A percentile compares a stretch with the other conserved stretches of the same genome.
Evolutionary conservation across 352 stramenopile genomes (phyloP).

Genomic region (Thalassiosira exigua): DNA sequence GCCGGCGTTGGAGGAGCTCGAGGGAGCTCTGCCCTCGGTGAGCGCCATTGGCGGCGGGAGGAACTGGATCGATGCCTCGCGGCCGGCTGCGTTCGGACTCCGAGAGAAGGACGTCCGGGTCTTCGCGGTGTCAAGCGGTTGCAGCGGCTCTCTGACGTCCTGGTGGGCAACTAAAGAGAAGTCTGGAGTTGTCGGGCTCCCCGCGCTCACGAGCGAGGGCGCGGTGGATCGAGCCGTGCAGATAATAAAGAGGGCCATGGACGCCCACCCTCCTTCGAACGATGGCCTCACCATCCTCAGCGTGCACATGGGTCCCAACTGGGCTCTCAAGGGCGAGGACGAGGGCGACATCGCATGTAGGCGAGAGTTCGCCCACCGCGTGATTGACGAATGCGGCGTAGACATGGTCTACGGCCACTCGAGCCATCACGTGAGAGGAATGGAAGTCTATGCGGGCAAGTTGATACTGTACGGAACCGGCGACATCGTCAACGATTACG

Average conservation of each 20-base stretch:
- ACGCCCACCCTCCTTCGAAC: not conserved
- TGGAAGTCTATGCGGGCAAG: slow-evolving; percentile 72
- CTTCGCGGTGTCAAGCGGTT: slow-evolving; percentile 53
- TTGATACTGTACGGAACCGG: slow-evolving; percentile 75
- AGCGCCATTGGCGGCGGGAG: slow-evolving; percentile 52
- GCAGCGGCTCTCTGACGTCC: slow-evolving; percentile 55
- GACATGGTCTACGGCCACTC: slow-evolving; percentile 78
- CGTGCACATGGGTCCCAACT: slow-evolving; percentile 73
- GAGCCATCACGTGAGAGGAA: slow-evolving; percentile 69
- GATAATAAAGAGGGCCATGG: slow-evolving; percentile 11
- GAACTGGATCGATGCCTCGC: slow-evolving; percentile 38
- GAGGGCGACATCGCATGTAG: slow-evolving; percentile 17
- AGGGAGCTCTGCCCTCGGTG: slow-evolving; percentile 18
- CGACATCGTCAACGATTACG: slow-evolving; percentile 78
- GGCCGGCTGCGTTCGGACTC: slow-evolving; percentile 27
- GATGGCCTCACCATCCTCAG: slow-evolving; percentile 62
- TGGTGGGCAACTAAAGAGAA: slow-evolving; percentile 54
- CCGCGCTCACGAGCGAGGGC: slow-evolving; percentile 35
- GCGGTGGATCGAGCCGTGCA: slow-evolving; percentile 33
- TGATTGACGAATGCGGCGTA: slow-evolving; percentile 64
- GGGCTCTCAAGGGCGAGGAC: slow-evolving; percentile 46
- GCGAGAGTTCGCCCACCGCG: slow-evolving; percentile 45
- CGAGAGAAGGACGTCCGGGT: slow-evolving; percentile 28
- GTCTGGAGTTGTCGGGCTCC: slow-evolving; percentile 61
- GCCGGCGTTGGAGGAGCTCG: slow-evolving; percentile 35